Evolutionary conservation across 257 asterid genomes (phyloP).

Genomic region (Jacaranda copaia): DNA sequence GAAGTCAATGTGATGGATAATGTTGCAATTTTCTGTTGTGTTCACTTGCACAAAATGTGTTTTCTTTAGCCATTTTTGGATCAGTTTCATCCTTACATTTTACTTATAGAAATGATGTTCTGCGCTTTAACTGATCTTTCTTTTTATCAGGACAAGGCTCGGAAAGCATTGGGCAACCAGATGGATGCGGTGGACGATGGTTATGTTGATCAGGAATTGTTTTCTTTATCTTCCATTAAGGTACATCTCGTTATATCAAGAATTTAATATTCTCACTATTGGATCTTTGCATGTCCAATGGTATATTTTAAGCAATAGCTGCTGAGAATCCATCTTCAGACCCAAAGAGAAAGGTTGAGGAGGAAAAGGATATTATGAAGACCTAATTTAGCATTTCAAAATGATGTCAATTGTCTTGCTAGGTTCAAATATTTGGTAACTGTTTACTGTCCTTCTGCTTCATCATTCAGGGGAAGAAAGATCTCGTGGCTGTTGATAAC

Average conservation of each 20-base stretch:
- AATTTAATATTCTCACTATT: background rate
- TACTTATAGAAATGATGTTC: background rate
- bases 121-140: constrained; percentile 14
- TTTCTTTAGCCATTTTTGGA: background rate
- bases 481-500: constrained; percentile 81
- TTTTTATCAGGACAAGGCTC: constrained; percentile 78
- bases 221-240: constrained; percentile 80
- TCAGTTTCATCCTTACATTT: background rate
- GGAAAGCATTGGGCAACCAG: constrained; percentile 83
- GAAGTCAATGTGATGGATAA: background rate
- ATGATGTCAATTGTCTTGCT: background rate
- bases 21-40: background rate
- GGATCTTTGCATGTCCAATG: background rate
- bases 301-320: background rate
- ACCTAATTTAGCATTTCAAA: background rate
- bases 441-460: background rate
- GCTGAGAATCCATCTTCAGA: background rate
- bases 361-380: background rate
- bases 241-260: constrained; percentile 33
- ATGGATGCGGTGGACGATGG: constrained; percentile 77
- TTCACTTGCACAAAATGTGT: background rate
- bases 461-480: constrained; percentile 72
- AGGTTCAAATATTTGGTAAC: background rate
- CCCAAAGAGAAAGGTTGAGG: background rate
- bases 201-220: constrained; percentile 78